Percentiles rank a stretch among this genome's conserved stretches.
These are phyloP conservation scores for Ilyonectria destructans DNA, from an alignment of 2,329 filamentous ascomycete species.

Conservation along the genomic window DNA sequence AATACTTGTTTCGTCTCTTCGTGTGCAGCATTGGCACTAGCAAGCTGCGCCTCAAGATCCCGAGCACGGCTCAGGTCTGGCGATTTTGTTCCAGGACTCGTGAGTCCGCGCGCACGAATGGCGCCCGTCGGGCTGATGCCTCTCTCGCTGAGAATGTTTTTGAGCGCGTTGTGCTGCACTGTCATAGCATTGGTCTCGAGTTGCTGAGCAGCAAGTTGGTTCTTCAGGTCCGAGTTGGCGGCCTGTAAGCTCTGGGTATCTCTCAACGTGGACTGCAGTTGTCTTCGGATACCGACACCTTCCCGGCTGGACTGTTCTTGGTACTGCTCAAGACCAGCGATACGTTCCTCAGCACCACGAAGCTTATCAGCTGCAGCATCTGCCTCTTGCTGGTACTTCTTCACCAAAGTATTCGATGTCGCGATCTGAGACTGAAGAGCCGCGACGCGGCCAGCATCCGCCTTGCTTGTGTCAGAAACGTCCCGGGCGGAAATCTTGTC, in stretches of 20 bases:
- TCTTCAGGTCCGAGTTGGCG: constrained; percentile 85
- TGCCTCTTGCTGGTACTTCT: constrained; percentile 91
- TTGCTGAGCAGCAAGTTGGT: constrained; percentile 87
- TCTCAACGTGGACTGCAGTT: constrained; percentile 87
- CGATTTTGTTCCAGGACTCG: constrained; percentile 80
- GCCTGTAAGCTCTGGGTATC: constrained; percentile 88
- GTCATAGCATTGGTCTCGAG: constrained; percentile 94
- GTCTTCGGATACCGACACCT: constrained; percentile 89
- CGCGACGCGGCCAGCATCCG: constrained; percentile 76
- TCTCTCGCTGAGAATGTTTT: constrained; percentile 91
- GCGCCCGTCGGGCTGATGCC: constrained; percentile 85
- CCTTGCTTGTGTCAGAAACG: constrained; percentile 62
- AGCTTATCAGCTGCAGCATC: constrained; percentile 91
- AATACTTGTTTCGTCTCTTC: constrained; percentile 87
- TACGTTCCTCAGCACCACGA: constrained; percentile 93
- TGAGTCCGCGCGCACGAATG: constrained; percentile 80
- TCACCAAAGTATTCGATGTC: constrained; percentile 84
- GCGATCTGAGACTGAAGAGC: constrained; percentile 87
- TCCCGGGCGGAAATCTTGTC: constrained; percentile 78
- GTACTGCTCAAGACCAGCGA: constrained; percentile 95
- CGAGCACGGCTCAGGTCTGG: constrained; percentile 86
- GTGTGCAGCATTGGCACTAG: constrained; percentile 82
- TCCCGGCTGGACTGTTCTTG: constrained; percentile 98
- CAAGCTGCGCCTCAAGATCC: constrained; percentile 91
- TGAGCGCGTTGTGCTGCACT: constrained; percentile 93